A percentile compares a stretch with the other conserved stretches of the same genome.
Conservation (phyloP, 1,139 yeast genomes). For the Suhomyces choctaworum region DNA sequence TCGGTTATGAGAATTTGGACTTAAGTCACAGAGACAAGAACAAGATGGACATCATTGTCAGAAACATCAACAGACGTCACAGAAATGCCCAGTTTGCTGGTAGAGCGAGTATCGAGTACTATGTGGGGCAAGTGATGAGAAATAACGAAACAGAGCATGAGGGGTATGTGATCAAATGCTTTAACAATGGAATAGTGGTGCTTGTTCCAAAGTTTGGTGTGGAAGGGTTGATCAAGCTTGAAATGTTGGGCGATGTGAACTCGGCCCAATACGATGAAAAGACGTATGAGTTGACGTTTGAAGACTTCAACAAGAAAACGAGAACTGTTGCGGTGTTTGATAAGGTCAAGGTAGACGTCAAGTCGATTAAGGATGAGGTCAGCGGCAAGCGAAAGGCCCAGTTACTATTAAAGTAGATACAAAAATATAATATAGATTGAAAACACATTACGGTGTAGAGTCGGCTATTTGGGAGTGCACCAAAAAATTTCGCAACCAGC, state of each 20-base stretch:
- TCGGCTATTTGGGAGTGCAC: no score
- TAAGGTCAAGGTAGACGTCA: conserved; percentile 78
- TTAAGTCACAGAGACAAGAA: conserved; percentile 81
- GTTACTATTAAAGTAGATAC: conserved; percentile 52
- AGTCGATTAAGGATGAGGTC: conserved; percentile 77
- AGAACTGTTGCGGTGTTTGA: conserved; percentile 76
- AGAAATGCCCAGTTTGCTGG: conserved; percentile 99
- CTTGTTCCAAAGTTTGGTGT: conserved; percentile 97
- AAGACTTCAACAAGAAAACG: conserved; percentile 40
- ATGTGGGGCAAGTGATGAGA: conserved; percentile 96
- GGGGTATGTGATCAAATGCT: conserved; percentile 89
- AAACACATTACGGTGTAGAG: no score
- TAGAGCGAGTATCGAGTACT: conserved; percentile 94
- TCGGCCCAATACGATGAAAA: conserved; percentile 77
- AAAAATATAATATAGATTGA: no score
- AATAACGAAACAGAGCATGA: conserved; percentile 72
- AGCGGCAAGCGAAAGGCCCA: conserved; percentile 95
- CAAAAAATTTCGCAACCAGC: no score
- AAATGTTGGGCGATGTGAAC: conserved; percentile 65
- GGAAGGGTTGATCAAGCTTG: conserved; percentile 86
- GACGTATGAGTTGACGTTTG: conserved; percentile 64
- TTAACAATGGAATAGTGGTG: conserved; percentile 92
- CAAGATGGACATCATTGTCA: conserved; percentile 87
- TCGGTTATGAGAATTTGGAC: conserved; percentile 85
- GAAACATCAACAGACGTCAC: conserved; percentile 89